phyloP scores from a whole-genome alignment of 495 filamentous ascomycete species.

The Xylaria curta region DNA sequence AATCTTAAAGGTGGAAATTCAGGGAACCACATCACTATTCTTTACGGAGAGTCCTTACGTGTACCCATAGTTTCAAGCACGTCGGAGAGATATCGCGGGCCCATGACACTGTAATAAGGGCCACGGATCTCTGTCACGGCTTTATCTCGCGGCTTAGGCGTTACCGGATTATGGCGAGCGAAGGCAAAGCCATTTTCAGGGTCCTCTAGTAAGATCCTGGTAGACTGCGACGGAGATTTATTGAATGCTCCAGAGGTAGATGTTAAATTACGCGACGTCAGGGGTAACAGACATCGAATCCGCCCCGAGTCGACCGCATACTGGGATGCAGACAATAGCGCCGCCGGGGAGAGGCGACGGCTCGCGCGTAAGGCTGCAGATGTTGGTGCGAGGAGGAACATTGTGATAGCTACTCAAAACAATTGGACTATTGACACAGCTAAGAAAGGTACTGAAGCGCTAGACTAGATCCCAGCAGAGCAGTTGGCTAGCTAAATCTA shows the following conservation, averaged over 20 bases:
- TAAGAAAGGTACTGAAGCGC: neutral
- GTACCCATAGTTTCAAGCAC: constrained; percentile 2
- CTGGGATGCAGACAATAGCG: neutral
- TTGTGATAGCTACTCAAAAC: neutral
- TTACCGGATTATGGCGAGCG: constrained; percentile 57
- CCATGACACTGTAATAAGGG: constrained; percentile 63
- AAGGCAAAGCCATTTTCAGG: constrained; percentile 60
- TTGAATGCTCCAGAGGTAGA: neutral
- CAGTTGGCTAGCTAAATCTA: neutral
- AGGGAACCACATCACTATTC: neutral
- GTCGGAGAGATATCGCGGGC: constrained; percentile 37
- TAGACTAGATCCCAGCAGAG: too few species aligned
- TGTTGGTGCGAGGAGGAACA: neutral
- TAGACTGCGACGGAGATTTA: neutral
- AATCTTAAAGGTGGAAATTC: neutral
- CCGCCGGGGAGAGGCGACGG: neutral
- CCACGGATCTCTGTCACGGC: constrained; percentile 64
- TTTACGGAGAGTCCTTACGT: neutral
- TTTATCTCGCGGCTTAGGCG: constrained; percentile 56
- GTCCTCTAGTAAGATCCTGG: constrained; percentile 55
- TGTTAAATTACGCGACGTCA: neutral
- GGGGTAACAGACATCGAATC: neutral
- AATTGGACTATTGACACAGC: neutral
- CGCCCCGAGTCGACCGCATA: neutral
- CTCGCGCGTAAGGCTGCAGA: neutral